Conservation (phyloP, 345 rosid species). For the Gossypioides kirkii region DNA sequence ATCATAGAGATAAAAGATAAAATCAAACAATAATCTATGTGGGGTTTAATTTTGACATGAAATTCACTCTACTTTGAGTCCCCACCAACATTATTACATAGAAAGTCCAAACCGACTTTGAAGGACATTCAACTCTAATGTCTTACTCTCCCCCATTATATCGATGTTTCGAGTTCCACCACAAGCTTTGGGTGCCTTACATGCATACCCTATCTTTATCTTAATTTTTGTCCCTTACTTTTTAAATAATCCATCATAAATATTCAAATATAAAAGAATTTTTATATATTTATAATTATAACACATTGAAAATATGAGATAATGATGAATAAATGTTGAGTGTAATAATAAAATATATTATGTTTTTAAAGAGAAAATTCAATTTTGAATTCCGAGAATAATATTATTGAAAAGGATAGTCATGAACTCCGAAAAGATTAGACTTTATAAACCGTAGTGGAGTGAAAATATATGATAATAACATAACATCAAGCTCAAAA, state of each 20-base stretch:
- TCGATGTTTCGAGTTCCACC: not conserved
- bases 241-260: too few relatives aligned
- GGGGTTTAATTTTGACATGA: not conserved
- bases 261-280: too few relatives aligned
- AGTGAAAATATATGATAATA: too few relatives aligned
- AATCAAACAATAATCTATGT: not conserved
- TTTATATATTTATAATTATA: too few relatives aligned
- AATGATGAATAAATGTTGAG: too few relatives aligned
- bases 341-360: too few relatives aligned
- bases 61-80: not conserved
- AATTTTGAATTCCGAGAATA: fast-evolving
- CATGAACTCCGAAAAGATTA: fast-evolving
- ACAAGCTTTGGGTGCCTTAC: not conserved
- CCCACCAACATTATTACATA: not conserved
- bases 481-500: too few relatives aligned
- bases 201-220: not conserved
- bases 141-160: not conserved
- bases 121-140: not conserved
- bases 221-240: too few relatives aligned
- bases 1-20: not conserved
- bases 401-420: too few relatives aligned
- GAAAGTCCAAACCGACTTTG: not conserved
- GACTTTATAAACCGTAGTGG: too few relatives aligned
- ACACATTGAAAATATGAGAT: too few relatives aligned
- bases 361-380: too few relatives aligned